Conservation (phyloP, 345 rosid species). For the Corchorus capsularis region DNA sequence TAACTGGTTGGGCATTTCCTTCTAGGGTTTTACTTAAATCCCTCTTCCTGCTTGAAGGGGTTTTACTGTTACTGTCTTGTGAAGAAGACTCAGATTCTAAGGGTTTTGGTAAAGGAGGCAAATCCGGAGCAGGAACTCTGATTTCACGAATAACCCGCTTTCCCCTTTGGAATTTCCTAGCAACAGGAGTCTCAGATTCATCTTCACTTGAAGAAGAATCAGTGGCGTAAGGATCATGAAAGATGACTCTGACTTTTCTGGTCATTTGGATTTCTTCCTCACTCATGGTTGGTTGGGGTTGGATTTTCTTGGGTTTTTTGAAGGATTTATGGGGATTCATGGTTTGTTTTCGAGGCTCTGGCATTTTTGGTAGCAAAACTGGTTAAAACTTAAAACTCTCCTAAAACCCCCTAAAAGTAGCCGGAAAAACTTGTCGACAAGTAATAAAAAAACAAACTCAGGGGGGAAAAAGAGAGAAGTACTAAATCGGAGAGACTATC, state of each 20-base stretch:
- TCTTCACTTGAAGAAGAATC: conserved; percentile 86
- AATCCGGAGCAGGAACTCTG: conserved; percentile 37
- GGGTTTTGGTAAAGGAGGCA: neutral
- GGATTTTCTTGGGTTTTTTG: conserved; percentile 30
- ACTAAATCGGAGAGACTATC: conserved; percentile 21
- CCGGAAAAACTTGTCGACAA: conserved; percentile 13
- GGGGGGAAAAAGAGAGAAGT: neutral
- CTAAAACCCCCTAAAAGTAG: conserved; percentile 35
- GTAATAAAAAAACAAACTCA: neutral
- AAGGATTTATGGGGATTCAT: conserved; percentile 28
- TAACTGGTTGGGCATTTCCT: neutral
- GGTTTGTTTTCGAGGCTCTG: conserved; percentile 38
- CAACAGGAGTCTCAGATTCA: conserved; percentile 37
- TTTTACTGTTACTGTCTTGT: conserved; percentile 64
- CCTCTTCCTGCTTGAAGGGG: conserved; percentile 29
- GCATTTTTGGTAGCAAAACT: conserved; percentile 36
- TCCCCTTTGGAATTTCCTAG: conserved; percentile 17
- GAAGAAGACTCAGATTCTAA: conserved; percentile 55
- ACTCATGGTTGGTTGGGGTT: conserved; percentile 14
- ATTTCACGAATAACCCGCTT: conserved; percentile 70
- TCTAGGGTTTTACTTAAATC: conserved; percentile 26
- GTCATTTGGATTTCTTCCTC: conserved; percentile 33
- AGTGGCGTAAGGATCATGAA: conserved; percentile 86
- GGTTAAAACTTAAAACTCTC: conserved; percentile 16
- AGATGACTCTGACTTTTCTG: conserved; percentile 69